phyloP scores from a whole-genome alignment of 2,329 filamentous ascomycete genomes.

The Fusarium tjaetaba region DNA sequence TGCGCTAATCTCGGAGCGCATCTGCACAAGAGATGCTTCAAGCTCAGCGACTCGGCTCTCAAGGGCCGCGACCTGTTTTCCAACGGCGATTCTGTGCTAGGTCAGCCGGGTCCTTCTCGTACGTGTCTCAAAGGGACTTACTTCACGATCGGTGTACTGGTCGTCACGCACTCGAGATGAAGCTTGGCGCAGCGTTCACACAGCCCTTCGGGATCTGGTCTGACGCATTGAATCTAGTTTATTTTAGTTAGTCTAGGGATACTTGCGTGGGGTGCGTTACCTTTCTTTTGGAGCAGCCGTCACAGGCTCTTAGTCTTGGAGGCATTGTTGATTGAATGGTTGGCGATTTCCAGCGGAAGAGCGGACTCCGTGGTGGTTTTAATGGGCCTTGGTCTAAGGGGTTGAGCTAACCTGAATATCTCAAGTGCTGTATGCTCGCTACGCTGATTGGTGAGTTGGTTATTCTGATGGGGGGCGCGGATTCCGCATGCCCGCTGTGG shows the following conservation, averaged over 20 bases:
- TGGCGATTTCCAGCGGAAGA: fast-evolving
- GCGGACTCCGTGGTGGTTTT: not conserved
- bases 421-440: fast-evolving
- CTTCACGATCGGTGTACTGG: not conserved
- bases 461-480: not conserved
- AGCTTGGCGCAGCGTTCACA: not conserved
- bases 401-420: not conserved
- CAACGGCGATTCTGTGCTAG: not conserved
- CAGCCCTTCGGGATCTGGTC: not conserved
- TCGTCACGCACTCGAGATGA: not conserved
- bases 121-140: fast-evolving
- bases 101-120: fast-evolving
- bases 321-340: not conserved
- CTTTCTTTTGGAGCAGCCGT: not conserved
- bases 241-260: not conserved
- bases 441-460: fast-evolving
- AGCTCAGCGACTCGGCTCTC: not conserved
- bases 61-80: not conserved
- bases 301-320: not conserved
- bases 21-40: not conserved
- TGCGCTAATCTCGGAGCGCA: not conserved
- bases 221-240: not conserved
- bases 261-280: not conserved
- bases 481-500: not conserved
- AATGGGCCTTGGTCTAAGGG: not conserved